Evolutionary conservation across 768 basidiomycete genomes (phyloP).

Genomic region (Phaeolepiota aurea): DNA sequence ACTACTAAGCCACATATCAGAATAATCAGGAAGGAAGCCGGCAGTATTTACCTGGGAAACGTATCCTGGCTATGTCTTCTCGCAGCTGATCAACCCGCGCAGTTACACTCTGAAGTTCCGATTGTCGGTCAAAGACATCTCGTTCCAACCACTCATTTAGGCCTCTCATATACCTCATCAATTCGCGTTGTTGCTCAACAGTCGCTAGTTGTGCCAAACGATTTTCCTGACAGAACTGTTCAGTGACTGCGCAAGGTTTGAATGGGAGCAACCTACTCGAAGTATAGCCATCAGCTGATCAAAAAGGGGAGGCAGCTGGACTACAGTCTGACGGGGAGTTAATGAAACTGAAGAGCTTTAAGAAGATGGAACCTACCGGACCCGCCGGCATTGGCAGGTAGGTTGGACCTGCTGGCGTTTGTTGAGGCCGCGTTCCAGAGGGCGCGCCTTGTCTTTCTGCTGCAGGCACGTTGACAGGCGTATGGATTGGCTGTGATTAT

Average conservation of each 20-base stretch:
- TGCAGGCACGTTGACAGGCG: not conserved
- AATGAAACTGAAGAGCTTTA: conserved; percentile 1
- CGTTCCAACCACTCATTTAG: conserved; percentile 75
- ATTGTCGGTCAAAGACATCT: conserved; percentile 73
- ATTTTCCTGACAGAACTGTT: conserved; percentile 52
- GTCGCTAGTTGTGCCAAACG: conserved; percentile 66
- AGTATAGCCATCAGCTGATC: conserved; percentile 64
- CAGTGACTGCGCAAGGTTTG: no score
- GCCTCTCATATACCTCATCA: conserved; percentile 71
- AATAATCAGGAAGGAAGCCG: no score
- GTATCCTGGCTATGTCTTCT: conserved; percentile 28
- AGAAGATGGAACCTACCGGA: conserved; percentile 33
- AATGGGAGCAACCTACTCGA: conserved; percentile 43
- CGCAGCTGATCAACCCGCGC: conserved; percentile 49
- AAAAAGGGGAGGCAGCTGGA: conserved; percentile 55
- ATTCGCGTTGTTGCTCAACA: conserved; percentile 70
- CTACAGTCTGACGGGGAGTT: conserved; percentile 35
- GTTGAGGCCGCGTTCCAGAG: conserved; percentile 8
- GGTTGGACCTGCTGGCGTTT: conserved; percentile 15
- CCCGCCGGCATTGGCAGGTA: conserved; percentile 42
- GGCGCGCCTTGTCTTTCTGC: not conserved
- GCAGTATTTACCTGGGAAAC: conserved; percentile 25
- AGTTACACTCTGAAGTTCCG: conserved; percentile 59
- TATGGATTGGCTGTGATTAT: not conserved
- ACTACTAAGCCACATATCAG: no score